Evolutionary conservation across 768 basidiomycete genomes (phyloP), one percentile per base, ranked within the genome.

Genomic region (Boletus coccyginus): DNA sequence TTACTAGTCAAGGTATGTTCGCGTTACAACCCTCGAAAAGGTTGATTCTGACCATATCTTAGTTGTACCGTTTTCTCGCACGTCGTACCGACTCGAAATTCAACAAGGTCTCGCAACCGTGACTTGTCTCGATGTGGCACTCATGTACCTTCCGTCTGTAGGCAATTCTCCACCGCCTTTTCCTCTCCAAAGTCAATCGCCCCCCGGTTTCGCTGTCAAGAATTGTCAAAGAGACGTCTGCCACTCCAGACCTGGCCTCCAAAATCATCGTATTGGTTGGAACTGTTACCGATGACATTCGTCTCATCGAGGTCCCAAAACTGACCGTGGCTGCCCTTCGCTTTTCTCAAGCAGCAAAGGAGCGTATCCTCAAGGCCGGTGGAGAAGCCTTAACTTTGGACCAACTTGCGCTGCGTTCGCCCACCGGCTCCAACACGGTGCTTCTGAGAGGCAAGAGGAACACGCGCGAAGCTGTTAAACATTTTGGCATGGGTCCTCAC

Each of bases 31-130:
- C 29, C 43, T 67, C 32, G 14, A 21, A 56, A 53, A 42, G 7
- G 19, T 19, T 19, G 31, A 54, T 50, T 54, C 51, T 62, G 38
- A 68, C 46, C 14, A 14, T 29, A 14, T 14, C 57, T 8, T 67
- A 99, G 96, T 86, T 98, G 62, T 99, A 99, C 82, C 93, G 97
- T 68, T 99, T 99, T 86, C 80, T 99, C 61, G 95, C 97, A 62
- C 89, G 97, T 70, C 89, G 97, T 70, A 98, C 97, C 56, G 92
- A 98, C 73, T 85, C 94, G 53, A 77, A 78, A 61, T 99, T 99
- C 81, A 99, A 99, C 90, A 90, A 94, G 85, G 90, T 89, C 60
- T 36, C 55, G 46, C 41, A 44, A 60, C 33, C 58, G 54, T 42
- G n/a, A 49, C 46, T 51, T 19, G 33, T 33, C 29, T 50, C 39